Percentiles rank a stretch among this genome's conserved stretches.
These are phyloP conservation scores for Verticillium nonalfalfae DNA, from an alignment of 2,329 filamentous ascomycete species.

Conservation along the genomic window DNA sequence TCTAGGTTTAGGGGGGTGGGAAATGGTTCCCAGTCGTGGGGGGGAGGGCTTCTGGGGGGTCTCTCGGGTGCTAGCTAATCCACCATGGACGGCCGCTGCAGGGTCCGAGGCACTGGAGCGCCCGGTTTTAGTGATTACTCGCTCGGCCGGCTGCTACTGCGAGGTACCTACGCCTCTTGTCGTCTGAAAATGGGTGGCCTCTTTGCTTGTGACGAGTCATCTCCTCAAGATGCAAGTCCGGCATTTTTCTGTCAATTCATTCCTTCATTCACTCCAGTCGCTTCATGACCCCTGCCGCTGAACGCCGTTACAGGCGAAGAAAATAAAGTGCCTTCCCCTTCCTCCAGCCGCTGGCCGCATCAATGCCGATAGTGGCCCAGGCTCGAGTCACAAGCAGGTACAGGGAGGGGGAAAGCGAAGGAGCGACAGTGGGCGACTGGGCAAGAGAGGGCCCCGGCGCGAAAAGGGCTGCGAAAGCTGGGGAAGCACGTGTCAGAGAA, in stretches of 20 bases:
- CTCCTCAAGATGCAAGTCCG: not conserved
- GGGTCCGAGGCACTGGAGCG: slow-evolving; percentile 9
- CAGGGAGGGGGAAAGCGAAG: not conserved
- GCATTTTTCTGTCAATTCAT: not conserved
- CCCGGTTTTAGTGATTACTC: not conserved
- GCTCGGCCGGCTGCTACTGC: not conserved
- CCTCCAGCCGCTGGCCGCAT: not conserved
- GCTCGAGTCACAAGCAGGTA: not conserved
- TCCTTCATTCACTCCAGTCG: not conserved
- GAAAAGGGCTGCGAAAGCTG: not conserved
- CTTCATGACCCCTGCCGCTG: not conserved
- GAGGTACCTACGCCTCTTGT: not conserved
- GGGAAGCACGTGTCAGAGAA: slow-evolving; percentile 12
- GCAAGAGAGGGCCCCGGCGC: not conserved
- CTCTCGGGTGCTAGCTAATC: not conserved
- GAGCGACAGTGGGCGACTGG: not conserved
- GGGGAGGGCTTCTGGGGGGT: not conserved
- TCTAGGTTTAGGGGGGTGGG: not conserved
- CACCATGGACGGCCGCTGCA: slow-evolving; percentile 4
- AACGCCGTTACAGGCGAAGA: not conserved
- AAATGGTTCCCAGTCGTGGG: not conserved
- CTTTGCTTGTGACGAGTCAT: not conserved
- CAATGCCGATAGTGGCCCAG: not conserved
- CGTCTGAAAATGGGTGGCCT: not conserved
- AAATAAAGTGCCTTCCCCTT: too few species aligned